Evolutionary conservation across 306 rosid species (phyloP), one percentile per base, ranked within the genome.

Genomic region (Vigna reflexopilosa): DNA sequence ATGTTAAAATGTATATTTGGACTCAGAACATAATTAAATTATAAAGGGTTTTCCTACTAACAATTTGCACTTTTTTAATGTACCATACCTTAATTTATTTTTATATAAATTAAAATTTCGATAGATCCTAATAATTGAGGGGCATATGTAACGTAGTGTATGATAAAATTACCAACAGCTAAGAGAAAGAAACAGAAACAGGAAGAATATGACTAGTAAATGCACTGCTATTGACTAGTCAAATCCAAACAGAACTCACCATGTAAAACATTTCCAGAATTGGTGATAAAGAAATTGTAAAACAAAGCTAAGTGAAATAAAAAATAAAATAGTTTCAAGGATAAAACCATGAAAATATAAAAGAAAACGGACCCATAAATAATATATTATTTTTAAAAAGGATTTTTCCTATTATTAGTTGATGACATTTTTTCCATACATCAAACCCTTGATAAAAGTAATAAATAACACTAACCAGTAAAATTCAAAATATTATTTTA

Each of bases 141-240:
- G 38, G 66, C 44, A 67, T 67, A 38, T 24, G 48, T 44, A 54
- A 26, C 47, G 48, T 56, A 26, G 0, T 56, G 67, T 20, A 77
- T 88, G 89, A 91, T 89, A 85, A 16, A 88, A 80, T 48, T 80
- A 55, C 73, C 47, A 30, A 26, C 71, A 47, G 57, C 78, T 72
- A 36, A 40, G 22, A 70, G 17, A 14, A 71, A 56, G 48, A 66
- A 52, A 38, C 30, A 36, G 56, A 19, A 62, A 55, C 56, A 19
- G 1, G 75, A 62, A 24, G 75, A 28, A 44, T 16, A 76, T 59
- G 75, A 79, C 65, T 12, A 70, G 70, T 10, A 54, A 45, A 19
- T 51, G 59, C 32, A 78, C 32, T 40, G 16, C 1, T 36, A 78
- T 7, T 69, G 45, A 82, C 28, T 47, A 10, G 61, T 55, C 56